Evolutionary conservation across 2,329 filamentous ascomycete genomes (phyloP), one percentile per base, ranked within the genome.

Genomic region (Ophiostoma perfectum): DNA sequence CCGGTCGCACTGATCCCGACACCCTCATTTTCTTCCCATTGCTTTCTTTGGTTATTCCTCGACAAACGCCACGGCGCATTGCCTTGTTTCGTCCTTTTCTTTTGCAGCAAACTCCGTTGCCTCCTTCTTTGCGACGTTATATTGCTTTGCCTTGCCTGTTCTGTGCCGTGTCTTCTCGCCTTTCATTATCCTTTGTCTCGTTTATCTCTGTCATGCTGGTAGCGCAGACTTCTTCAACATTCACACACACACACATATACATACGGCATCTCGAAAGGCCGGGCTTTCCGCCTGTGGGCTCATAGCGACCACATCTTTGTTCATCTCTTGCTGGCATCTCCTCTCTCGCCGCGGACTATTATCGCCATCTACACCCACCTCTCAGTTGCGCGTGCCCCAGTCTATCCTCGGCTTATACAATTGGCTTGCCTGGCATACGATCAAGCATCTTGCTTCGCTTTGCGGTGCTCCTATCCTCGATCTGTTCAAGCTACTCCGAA

Each of bases 1-100:
- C 47, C 67, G 64, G 64, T 27, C 66, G 45, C 66, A 45, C 64
- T 47, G 49, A 41, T 45, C 66, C 47, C 66, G 66, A 55, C 41
- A 18, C 42, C 27, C 45, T 49, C 45, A 2, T 47, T 52, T 52
- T 18, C 49, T 3, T 52, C 16, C 49, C 18, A 14, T 52, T 52
- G 9, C 8, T 27, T 18, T 6, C 16, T 27, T 55, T 55, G 49
- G 49, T 55, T 55, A 9, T 18, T 55, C n/a, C 49, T n/a, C 18
- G n/a, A n/a, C 47, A 52, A n/a, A n/a, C 52, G 18, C 9, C 18
- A 18, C 52, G 9, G 27, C 38, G 27, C 27, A 38, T 27, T 60
- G 38, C 55, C 55, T 60, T 60, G 55, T 12, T 12, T 60, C n/a
- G 45, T 16, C 45, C 4, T 49, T 52, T 14, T 27, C 49, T 55